Evolutionary conservation across 768 basidiomycete genomes (phyloP), one percentile per base, ranked within the genome.

Genomic region (Kwoniella bestiolae): DNA sequence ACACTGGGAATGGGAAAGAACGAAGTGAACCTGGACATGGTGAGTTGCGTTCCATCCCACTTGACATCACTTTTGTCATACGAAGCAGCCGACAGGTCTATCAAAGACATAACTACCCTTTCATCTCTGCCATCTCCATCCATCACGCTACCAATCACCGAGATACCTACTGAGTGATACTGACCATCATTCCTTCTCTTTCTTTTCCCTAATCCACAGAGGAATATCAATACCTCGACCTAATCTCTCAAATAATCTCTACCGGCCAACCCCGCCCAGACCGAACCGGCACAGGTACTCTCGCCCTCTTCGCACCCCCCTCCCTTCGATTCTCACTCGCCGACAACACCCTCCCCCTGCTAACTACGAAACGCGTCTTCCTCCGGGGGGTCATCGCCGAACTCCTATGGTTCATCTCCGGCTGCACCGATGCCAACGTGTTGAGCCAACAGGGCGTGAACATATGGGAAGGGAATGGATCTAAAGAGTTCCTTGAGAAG

Each of bases 401-500:
- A 72, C 87, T 99, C 1, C 84, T 98, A 6, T 99, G 95, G 95
- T 99, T 99, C 75, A 82, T 96, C 16, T 83, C 84, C 38, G 94
- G 95, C 1, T 85, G 84, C 7, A 97, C 94, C 0, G 92, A 96
- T 82, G 87, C 91, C 0, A 88, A 83, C 5, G 70, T 88, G 0
- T 85, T 99, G 44, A 87, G 88, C 1, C 84, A 85, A 31, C 91
- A 91, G 78, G 93, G 92, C 56, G 86, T 98, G 67, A 91, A 91
- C 80, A 98, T 99, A 73, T 99, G 96, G 96, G 94, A 97, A 78
- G 94, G 94, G 0, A 98, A 99, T 69, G 94, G 92, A 7, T 90
- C 90, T 2, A 87, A 89, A 67, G 90, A 87, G 70, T 98, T 95
- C 75, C 82, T 98, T 29, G 91, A 93, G 76, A 85, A 86, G 63